Base-by-base conservation (phyloP, 2,329 filamentous ascomycete genomes). In the Aspergillus niger region DNA sequence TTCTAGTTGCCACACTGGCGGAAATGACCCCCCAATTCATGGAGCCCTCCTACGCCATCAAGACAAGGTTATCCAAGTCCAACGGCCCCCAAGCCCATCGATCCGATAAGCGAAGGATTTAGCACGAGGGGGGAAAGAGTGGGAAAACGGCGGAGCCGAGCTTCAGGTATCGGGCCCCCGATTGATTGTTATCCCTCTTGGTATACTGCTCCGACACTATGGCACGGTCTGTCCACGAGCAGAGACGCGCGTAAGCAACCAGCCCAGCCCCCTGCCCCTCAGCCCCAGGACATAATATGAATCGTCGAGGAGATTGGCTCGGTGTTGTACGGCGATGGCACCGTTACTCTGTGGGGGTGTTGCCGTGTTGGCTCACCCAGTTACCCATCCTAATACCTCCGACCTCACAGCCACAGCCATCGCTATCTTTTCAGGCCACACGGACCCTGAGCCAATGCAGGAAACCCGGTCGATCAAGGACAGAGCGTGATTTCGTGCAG, bases 361-460 rank as follows among this genome's bases (percentile, higher is more conserved):
- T 36, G 32, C 32, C 32, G 32, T 36, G 32, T 36, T 36, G 32
- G 32, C 32, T 36, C 11, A 36, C 11, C 11, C 32, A 36, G 32
- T 0, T 36, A 36, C 13, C 32, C 32, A 11, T 13, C 32, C 32
- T 36, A 36, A 15, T 36, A 36, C 32, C 32, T 36, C 32, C 32
- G 32, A 36, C 32, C 32, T 36, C 32, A 36, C 32, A 36, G 32
- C 32, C 32, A 36, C 32, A 36, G 10, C 32, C 32, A 36, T 36
- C 11, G 32, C 32, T 36, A 36, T 36, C 32, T 36, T 13, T 47
- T 20, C 11, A 24, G 39, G 55, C 38, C 52, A 57, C 61, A 65
- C 60, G 51, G 57, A 55, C 62, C 59, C 55, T 59, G 59, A 57
- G 24, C 41, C 56, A 52, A 60, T 61, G 58, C 64, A 63, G 55